Evolutionary conservation across 192 early-diverging fungal genomes (phyloP), one percentile per base, ranked within the genome.

Genomic region (Coemansia sp.): DNA sequence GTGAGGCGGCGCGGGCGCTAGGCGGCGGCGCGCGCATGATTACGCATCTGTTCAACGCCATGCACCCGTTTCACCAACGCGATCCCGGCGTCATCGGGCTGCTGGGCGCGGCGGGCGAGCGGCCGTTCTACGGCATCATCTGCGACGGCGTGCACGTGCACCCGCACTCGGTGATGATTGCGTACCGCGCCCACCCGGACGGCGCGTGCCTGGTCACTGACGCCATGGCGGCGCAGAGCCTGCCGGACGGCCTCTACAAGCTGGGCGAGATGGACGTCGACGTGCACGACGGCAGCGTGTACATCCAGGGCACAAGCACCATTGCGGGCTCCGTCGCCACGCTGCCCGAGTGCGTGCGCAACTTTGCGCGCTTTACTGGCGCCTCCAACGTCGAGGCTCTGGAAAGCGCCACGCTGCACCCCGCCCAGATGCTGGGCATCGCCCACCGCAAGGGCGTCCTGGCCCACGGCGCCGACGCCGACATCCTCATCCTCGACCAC

Each of bases 41-140:
- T 34, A 90, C 90, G 0, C 90, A 92, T 58, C 65, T 92, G 40
- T 92, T 90, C 70, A 92, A 92, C 54, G 90, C 90, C 30, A 90
- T 90, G 90, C 83, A 85, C 30, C 54, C 86, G 53, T 92, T 92
- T 65, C 90, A 92, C 68, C 90, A 92, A 68, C 84, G 90, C 42
- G 89, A 92, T 59, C 90, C 90, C 4, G 90, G 89, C 36, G 68
- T 89, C 40, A 81, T 90, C 46, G 90, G 90, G 18, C 58, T 90
- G 6, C 69, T 92, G n/a, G 88, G 88, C 23, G 58, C 67, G 1
- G 31, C 62, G 5, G 45, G 15, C 27, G 63, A 80, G 0, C 83
- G 87, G 31, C 88, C 90, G 21, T 90, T 81, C 63, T 92, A 90
- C 63, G 90, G 90, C 35, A 77, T 90, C 40, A 92, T 92, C 58